Conservation (phyloP, 1,284 basidiomycete genomes). For the Melanopsichium pennsylvanicum region DNA sequence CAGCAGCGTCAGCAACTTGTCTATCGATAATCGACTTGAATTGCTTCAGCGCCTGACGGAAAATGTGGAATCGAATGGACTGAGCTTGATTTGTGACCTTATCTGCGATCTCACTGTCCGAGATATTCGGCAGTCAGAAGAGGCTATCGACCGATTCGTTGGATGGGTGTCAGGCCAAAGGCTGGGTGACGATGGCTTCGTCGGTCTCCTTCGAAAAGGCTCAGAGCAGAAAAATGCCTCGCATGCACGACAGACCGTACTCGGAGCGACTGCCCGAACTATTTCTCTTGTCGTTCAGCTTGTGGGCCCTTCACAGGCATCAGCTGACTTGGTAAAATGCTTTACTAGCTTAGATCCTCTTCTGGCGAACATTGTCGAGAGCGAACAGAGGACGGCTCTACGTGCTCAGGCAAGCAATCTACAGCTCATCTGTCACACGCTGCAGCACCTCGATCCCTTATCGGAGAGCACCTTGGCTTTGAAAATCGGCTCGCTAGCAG, state of each 20-base stretch:
- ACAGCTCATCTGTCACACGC: conserved; percentile 18
- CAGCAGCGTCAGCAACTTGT: background rate
- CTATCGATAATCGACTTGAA: background rate
- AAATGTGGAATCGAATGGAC: background rate
- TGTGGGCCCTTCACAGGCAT: background rate
- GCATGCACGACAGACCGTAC: conserved; percentile 2
- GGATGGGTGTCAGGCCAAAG: background rate
- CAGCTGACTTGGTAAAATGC: background rate
- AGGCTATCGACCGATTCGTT: background rate
- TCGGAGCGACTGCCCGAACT: conserved; percentile 7
- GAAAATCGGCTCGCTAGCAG: conserved; percentile 1
- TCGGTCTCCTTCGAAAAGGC: background rate
- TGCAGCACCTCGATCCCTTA: background rate
- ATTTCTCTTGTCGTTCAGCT: conserved; percentile 9
- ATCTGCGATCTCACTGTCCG: conserved; percentile 1
- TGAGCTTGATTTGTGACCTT: conserved; percentile 5
- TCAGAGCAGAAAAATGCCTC: background rate
- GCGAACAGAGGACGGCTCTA: conserved; percentile 7
- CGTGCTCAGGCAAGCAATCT: conserved; percentile 18
- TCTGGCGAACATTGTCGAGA: conserved; percentile 13
- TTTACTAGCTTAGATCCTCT: background rate
- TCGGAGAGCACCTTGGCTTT: background rate
- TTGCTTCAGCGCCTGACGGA: conserved; percentile 1
- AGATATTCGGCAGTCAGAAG: background rate
- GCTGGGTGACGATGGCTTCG: background rate